A percentile compares a stretch with the other conserved stretches of the same genome.
phyloP scores from a whole-genome alignment of 2,329 filamentous ascomycete species.

The Tothia fuscella region DNA sequence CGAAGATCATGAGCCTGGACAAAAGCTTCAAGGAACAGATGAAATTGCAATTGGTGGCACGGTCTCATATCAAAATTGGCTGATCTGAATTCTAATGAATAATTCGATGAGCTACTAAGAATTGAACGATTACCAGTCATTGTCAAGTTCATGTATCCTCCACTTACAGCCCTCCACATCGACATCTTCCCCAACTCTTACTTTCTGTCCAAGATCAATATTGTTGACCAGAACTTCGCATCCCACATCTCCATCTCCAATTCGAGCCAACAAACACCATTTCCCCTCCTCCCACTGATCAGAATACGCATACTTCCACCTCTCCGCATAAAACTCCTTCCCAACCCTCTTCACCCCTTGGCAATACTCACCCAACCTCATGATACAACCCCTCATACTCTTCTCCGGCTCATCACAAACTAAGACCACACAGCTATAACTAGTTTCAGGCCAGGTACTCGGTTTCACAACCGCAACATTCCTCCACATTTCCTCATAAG shows the following conservation, averaged over 20 bases:
- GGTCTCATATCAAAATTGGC: too few species aligned
- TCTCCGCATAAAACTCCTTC: slow-evolving; percentile 3
- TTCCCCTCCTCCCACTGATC: neutral
- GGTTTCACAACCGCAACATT: neutral
- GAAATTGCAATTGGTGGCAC: too few species aligned
- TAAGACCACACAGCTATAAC: neutral
- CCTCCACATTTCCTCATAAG: slow-evolving; percentile 22
- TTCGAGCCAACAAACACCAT: neutral
- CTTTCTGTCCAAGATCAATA: too few species aligned
- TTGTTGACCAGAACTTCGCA: too few species aligned
- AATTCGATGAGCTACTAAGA: too few species aligned
- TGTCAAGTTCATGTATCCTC: too few species aligned
- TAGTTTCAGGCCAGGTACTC: neutral
- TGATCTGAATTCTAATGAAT: too few species aligned
- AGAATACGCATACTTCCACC: slow-evolving; percentile 1
- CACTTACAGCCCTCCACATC: neutral
- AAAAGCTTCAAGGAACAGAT: too few species aligned
- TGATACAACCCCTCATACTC: slow-evolving; percentile 2
- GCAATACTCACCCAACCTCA: slow-evolving; percentile 2
- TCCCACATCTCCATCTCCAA: neutral
- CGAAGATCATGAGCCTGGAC: too few species aligned
- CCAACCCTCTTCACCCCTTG: slow-evolving; percentile 2
- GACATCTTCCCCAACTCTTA: neutral
- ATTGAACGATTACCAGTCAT: too few species aligned
- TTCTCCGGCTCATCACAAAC: neutral